Evolutionary conservation across 2,329 filamentous ascomycete genomes (phyloP).

Genomic region (Mollisiaceae sp.): DNA sequence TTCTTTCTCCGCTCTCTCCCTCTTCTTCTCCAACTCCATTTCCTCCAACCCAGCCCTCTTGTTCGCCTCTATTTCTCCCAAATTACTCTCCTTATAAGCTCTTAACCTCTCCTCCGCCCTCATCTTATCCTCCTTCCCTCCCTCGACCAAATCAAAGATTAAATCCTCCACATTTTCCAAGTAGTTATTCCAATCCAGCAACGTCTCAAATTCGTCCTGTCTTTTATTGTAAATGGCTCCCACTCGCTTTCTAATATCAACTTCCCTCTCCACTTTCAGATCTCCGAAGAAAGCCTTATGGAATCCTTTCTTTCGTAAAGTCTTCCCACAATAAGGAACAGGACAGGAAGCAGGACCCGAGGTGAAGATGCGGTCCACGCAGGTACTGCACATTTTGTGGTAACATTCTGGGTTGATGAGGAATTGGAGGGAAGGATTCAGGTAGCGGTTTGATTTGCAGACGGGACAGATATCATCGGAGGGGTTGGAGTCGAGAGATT

Average conservation of each 20-base stretch:
- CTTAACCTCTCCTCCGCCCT: constrained; percentile 58
- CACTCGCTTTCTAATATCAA: constrained; percentile 85
- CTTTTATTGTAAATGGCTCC: constrained; percentile 82
- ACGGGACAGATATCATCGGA: constrained; percentile 83
- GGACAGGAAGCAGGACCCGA: constrained; percentile 92
- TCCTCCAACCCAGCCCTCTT: constrained; percentile 57
- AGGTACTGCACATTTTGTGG: constrained; percentile 97
- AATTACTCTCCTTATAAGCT: constrained; percentile 76
- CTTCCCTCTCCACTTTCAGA: constrained; percentile 85
- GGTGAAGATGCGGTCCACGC: constrained; percentile 92
- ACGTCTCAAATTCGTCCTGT: constrained; percentile 88
- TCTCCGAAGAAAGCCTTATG: constrained; percentile 89
- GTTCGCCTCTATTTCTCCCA: constrained; percentile 69
- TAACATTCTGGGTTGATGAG: constrained; percentile 98
- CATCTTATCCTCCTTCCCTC: constrained; percentile 60
- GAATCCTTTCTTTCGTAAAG: constrained; percentile 83
- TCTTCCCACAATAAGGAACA: constrained; percentile 85
- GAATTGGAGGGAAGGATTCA: constrained; percentile 93
- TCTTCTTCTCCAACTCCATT: constrained; percentile 57
- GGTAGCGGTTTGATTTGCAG: constrained; percentile 95
- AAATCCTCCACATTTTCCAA: constrained; percentile 90
- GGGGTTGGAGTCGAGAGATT: constrained; percentile 32
- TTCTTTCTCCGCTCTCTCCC: constrained; percentile 70
- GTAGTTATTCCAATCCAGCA: constrained; percentile 90
- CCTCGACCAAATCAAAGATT: constrained; percentile 84